phyloP scores from a whole-genome alignment of 2,329 filamentous ascomycete species.

The Trichoderma aggressivum region DNA sequence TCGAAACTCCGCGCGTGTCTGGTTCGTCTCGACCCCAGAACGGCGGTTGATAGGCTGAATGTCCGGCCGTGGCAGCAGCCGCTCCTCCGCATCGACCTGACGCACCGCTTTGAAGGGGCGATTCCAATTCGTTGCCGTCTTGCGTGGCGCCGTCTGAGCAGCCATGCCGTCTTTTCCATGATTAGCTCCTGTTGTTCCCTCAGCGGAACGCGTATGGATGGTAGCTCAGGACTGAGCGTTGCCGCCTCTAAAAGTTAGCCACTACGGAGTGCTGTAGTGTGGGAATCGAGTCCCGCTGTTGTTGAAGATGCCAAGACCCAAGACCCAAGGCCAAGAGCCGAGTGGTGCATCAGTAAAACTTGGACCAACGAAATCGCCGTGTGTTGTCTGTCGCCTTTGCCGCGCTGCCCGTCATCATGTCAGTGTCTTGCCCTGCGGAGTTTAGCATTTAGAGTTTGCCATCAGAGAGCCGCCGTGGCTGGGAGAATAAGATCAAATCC shows the following conservation, averaged over 20 bases:
- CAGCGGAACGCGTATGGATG: neutral
- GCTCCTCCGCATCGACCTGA: neutral
- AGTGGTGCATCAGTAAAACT: neutral
- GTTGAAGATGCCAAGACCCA: neutral
- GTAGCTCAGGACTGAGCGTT: neutral
- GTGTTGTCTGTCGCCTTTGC: neutral
- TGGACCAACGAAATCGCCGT: neutral
- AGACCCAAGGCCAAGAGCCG: neutral
- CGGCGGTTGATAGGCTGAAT: neutral
- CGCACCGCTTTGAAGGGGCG: neutral
- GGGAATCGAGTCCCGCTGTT: neutral
- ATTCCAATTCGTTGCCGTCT: neutral
- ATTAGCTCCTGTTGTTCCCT: neutral
- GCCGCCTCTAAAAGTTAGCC: neutral
- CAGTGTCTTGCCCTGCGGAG: neutral
- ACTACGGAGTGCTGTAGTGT: no score
- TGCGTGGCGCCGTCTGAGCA: neutral
- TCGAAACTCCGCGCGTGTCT: conserved; percentile 3
- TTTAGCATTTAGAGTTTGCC: neutral
- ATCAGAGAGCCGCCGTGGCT: neutral
- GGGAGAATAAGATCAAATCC: neutral
- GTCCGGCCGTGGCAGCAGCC: neutral
- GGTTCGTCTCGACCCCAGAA: neutral
- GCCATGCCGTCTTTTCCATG: neutral
- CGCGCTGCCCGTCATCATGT: neutral